phyloP scores from a whole-genome alignment of 352 stramenopile genomes.

The Phytophthora meadii region DNA sequence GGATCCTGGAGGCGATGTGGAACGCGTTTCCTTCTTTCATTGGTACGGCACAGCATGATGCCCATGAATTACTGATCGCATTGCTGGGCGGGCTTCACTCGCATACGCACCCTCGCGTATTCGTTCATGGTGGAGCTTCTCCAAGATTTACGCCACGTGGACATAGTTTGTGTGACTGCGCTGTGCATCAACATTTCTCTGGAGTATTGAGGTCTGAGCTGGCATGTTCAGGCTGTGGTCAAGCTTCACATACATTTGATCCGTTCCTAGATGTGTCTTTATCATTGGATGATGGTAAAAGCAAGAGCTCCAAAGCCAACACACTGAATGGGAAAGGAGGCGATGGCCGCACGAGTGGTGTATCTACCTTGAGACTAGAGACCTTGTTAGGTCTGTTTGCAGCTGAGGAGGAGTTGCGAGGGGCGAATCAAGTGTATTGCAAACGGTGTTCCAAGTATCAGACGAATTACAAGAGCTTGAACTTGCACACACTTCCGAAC shows the following conservation, averaged over 20 bases:
- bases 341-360: not conserved
- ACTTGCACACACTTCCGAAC: conserved; percentile 67
- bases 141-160: conserved; percentile 66
- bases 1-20: conserved; percentile 70
- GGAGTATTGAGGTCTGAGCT: conserved; percentile 70
- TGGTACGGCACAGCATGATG: conserved; percentile 75
- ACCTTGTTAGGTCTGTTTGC: conserved; percentile 58
- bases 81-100: conserved; percentile 68
- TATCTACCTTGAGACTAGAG: conserved; percentile 34
- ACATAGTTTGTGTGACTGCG: conserved; percentile 71
- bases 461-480: conserved; percentile 67
- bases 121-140: conserved; percentile 47
- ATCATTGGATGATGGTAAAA: conserved; percentile 44
- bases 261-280: conserved; percentile 80
- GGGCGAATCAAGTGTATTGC: conserved; percentile 73
- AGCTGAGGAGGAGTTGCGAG: conserved; percentile 60
- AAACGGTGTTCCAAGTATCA: conserved; percentile 60
- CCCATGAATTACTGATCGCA: conserved; percentile 75
- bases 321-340: not conserved
- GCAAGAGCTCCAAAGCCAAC: conserved; percentile 7
- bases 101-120: conserved; percentile 61
- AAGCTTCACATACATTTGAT: conserved; percentile 67
- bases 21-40: conserved; percentile 60
- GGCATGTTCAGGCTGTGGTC: conserved; percentile 58
- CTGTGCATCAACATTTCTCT: conserved; percentile 76